Evolutionary conservation across 2,329 filamentous ascomycete species (phyloP), one percentile per base, ranked within the genome.

Genomic region (Fusarium illudens): DNA sequence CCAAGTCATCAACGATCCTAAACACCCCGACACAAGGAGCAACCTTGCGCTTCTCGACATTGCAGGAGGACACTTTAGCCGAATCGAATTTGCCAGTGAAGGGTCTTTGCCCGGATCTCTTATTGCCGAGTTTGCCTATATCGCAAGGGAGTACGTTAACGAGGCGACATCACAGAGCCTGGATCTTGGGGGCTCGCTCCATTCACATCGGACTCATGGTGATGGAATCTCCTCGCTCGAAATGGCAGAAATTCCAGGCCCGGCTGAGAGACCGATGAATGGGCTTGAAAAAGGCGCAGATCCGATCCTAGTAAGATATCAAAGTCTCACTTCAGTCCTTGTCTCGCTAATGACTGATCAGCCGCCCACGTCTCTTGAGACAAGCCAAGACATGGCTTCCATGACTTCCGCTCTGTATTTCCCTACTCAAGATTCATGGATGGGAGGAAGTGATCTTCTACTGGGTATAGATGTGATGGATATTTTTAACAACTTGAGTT

Each of bases 391-490:
- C 9, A 52, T 46, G 22, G 30, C 49, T 0, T 46, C 64, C 0
- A 42, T 64, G 0, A 19, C 50, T 19, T 56, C 59, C 6, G 60
- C 65, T 19, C 25, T 59, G 2, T 67, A 68, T 19, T 34, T 55
- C 2, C 60, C 60, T 0, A 13, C 50, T 5, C 67, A 71, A 12
- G 68, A 62, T 1, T 39, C 67, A 0, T 72, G 70, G 70, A 64
- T 66, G 12, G 25, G 39, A 0, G 67, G 64, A 6, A 68, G 57
- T 10, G 67, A 72, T 8, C 57, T 64, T 1, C 33, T 72, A 6
- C 60, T 67, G 13, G 70, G 70, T 0, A 67, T 72, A 27, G 62
- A 72, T 46, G 65, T 72, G 12, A 72, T 72, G 70, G 68, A 72
- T 13, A 68, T 72, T 19, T 72, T 72, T 1, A 67, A 61, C 19